Base-by-base conservation (phyloP, 805 yeast species). In the Myxozyma neotropica region DNA sequence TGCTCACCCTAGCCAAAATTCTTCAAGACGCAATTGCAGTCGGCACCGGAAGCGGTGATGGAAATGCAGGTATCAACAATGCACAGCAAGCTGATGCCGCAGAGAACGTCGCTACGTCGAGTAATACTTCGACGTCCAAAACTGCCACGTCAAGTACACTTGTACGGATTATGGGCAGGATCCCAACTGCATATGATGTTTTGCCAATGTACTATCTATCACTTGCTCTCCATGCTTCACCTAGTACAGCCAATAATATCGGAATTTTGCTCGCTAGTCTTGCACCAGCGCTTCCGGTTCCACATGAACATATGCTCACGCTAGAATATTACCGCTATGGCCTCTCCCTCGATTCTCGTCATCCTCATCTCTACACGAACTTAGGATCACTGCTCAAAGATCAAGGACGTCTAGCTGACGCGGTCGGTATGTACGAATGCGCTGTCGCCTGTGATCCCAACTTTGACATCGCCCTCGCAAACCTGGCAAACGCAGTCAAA, bases 361-460 rank as follows among this genome's bases (percentile, higher is more conserved):
- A 72, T 46, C 75, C 74, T 2, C 74, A 72, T 57, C 60, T 72
- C 7, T 69, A 71, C 60, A 71, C 74, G 5, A 72, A 72, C 27
- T 61, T 71, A 33, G 74, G 74, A 6, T 70, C 74, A 6, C 60
- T 72, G 2, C 63, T 67, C 23, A 68, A 72, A 13, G 74, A 72
- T 42, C 72, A 70, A 39, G 74, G 75, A 10, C 44, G 65, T 0
- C 48, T 69, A 6, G 39, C 55, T 4, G 69, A 68, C 27, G 73
- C 74, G 12, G 61, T 72, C 13, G 43, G 61, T n/a, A 67, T 70
- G 69, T 72, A 72, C 53, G 61, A 66, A 27, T 58, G 63, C 13
- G 74, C 74, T 1, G 72, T 72, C n/a, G 55, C 65, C 8, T 67
- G 66, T 44, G 72, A 72, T 43, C 66, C 72, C 3, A 59, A 63